Base-by-base conservation (phyloP, 108 stramenopile genomes). In the Epipyxis sp. region DNA sequence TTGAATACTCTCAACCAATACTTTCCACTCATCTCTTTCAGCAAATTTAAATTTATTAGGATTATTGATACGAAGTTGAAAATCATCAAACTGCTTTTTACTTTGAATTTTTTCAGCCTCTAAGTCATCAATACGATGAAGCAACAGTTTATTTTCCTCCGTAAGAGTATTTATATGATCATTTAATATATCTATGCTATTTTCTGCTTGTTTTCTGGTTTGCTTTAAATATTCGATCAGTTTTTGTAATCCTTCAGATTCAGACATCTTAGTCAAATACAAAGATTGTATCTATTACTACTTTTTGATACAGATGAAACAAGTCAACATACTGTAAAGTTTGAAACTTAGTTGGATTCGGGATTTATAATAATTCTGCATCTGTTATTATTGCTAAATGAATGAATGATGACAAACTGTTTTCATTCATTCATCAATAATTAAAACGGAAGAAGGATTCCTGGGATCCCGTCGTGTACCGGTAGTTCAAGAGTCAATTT, bases 11-110 rank as follows among this genome's bases (percentile, higher is more conserved):
- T 79, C 76, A 41, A 85, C 79, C 34, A 85, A 41, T 27, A 80
- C 81, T 6, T 79, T 34, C 84, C 84, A 85, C 32, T 85, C 84
- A 67, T 85, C 80, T n/a, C 84, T 82, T 39, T 85, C 84, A 29
- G 83, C 77, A 40, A 80, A 78, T 0, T 69, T 69, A 80, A 74
- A 82, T 80, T 85, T 83, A 40, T n/a, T 68, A 10, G 59, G 29
- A 43, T 78, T 81, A 34, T 81, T 81, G 1, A 77, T 43, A 39
- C 59, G 39, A 29, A 84, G 81, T 79, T 84, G 83, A n/a, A n/a
- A n/a, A n/a, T n/a, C n/a, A n/a, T n/a, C n/a, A n/a, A n/a, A n/a
- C n/a, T n/a, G n/a, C n/a, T n/a, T n/a, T n/a, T n/a, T n/a, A n/a
- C n/a, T n/a, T 40, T 84, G 78, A 39, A 82, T 80, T 13, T 37